phyloP scores from a whole-genome alignment of 345 rosid genomes.

The Dipteronia dyeriana region DNA sequence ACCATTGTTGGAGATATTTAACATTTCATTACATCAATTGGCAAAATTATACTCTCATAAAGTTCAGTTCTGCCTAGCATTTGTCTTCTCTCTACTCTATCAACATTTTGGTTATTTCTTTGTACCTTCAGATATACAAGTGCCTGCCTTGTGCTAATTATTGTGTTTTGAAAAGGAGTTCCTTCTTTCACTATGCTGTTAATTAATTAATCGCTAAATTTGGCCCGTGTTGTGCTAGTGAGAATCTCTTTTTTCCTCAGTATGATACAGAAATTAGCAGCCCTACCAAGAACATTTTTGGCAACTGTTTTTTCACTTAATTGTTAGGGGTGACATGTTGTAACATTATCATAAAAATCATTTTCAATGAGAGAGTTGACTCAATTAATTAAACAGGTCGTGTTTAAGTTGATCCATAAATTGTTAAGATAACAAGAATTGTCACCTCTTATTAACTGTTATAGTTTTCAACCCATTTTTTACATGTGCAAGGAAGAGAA shows the following conservation, averaged over 20 bases:
- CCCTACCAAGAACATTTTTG: too few species aligned
- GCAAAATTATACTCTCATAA: not conserved
- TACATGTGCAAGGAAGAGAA: not conserved
- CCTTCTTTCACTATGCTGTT: not conserved
- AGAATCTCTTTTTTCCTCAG: not conserved
- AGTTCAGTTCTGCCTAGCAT: not conserved
- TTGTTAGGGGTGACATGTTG: not conserved
- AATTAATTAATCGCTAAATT: not conserved
- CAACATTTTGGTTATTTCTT: not conserved
- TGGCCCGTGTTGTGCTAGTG: not conserved
- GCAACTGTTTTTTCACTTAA: not conserved
- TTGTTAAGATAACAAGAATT: too few species aligned
- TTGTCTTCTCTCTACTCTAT: not conserved
- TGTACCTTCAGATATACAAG: not conserved
- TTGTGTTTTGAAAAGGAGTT: not conserved
- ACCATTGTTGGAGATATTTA: not conserved
- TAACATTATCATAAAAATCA: not conserved
- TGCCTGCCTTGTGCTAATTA: not conserved
- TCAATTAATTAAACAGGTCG: too few species aligned
- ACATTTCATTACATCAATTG: slow-evolving; percentile 1
- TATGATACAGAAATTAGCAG: not conserved
- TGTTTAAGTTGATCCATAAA: too few species aligned
- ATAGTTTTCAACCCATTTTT: too few species aligned
- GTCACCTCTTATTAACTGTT: too few species aligned
- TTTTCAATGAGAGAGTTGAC: not conserved